These are phyloP conservation scores for Aspergillus nanangensis DNA, from an alignment of 495 filamentous ascomycete species.

Conservation along the genomic window DNA sequence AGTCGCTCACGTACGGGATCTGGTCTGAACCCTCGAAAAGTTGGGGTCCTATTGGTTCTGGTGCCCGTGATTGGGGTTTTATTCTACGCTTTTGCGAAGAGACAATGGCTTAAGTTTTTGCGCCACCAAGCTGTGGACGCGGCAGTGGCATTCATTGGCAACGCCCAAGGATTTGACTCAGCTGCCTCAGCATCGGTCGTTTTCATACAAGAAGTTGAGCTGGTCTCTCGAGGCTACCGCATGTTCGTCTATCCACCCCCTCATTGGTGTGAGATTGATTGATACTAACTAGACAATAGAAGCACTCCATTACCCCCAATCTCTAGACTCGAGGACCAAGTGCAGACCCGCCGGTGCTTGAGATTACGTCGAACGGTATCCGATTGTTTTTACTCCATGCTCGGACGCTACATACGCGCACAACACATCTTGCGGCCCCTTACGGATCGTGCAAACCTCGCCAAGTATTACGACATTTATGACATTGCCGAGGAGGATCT, in stretches of 20 bases:
- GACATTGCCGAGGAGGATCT: slow-evolving; percentile 80
- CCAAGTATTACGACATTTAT: slow-evolving; percentile 89
- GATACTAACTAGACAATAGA: slow-evolving; percentile 48
- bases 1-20: slow-evolving; percentile 30
- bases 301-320: slow-evolving; percentile 83
- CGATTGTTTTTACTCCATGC: slow-evolving; percentile 61
- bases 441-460: slow-evolving; percentile 71
- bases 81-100: slow-evolving; percentile 67
- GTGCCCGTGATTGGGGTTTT: slow-evolving; percentile 51
- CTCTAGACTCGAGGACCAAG: slow-evolving; percentile 71
- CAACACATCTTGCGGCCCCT: slow-evolving; percentile 64
- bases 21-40: slow-evolving; percentile 37
- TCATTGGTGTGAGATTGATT: not conserved
- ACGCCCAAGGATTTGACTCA: slow-evolving; percentile 78
- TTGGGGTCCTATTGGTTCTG: slow-evolving; percentile 55
- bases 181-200: slow-evolving; percentile 74
- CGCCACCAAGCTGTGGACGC: slow-evolving; percentile 71
- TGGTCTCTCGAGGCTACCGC: slow-evolving; percentile 90
- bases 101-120: slow-evolving; percentile 81
- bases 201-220: slow-evolving; percentile 92
- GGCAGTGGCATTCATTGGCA: slow-evolving; percentile 66
- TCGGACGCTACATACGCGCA: slow-evolving; percentile 64
- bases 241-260: slow-evolving; percentile 56
- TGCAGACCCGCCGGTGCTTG: slow-evolving; percentile 72
- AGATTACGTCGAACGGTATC: slow-evolving; percentile 72